Conservation (phyloP, 352 stramenopile species). For the Albugo laibachii region DNA sequence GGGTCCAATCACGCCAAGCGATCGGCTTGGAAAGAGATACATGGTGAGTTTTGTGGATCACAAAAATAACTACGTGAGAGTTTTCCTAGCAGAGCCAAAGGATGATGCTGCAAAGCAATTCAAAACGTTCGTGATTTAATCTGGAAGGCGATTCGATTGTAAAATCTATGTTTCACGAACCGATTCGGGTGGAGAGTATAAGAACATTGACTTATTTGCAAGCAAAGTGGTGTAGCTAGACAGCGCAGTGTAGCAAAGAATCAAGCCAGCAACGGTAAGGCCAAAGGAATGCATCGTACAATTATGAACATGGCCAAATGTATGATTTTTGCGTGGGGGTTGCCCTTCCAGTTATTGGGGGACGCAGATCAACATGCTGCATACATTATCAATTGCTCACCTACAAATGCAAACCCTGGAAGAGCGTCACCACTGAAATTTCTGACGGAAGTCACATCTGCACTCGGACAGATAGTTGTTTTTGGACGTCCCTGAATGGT, state of each 20-base stretch:
- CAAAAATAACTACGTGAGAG: not conserved
- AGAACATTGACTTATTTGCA: constrained; percentile 14
- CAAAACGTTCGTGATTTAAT: not conserved
- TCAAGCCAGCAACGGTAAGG: constrained; percentile 13
- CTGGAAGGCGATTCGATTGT: not conserved
- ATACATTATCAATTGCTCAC: not conserved
- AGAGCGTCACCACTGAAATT: constrained; percentile 3
- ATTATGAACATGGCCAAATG: constrained; percentile 14
- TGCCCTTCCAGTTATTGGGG: constrained; percentile 6
- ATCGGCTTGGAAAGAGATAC: not conserved
- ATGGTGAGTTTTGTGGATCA: not conserved
- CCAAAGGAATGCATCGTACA: constrained; percentile 13
- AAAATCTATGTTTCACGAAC: not conserved
- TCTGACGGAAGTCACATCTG: not conserved
- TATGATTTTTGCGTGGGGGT: constrained; percentile 12
- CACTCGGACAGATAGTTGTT: constrained; percentile 1
- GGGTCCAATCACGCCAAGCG: not conserved
- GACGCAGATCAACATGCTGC: not conserved
- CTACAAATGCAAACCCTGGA: not conserved
- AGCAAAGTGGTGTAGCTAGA: constrained; percentile 3
- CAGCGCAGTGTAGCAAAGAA: constrained; percentile 12
- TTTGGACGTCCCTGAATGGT: constrained; percentile 5
- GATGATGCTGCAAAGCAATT: not conserved
- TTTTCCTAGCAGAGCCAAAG: not conserved
- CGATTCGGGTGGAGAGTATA: constrained; percentile 11